A percentile compares a stretch with the other conserved stretches of the same genome.
Conservation (phyloP, 2,329 filamentous ascomycete species). For the Phyllosticta citrichinensis region DNA sequence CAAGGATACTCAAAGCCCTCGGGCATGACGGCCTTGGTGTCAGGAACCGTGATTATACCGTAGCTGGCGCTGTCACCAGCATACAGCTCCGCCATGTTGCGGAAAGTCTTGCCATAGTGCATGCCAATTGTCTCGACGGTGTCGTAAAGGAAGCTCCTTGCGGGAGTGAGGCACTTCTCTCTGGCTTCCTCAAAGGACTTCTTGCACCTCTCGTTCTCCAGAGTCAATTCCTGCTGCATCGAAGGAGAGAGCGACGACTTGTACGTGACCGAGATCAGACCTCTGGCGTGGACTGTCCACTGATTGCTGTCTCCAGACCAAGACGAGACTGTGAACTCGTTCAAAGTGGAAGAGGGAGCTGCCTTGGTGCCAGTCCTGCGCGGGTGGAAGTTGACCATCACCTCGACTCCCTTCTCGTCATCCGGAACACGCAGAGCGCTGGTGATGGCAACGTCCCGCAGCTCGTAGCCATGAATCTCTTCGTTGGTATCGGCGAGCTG, state of each 20-base stretch:
- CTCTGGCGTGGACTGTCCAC: conserved; percentile 3
- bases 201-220: background rate
- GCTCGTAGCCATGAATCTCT: conserved; percentile 4
- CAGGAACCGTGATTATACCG: background rate
- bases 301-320: background rate
- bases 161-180: background rate
- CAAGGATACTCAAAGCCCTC: background rate
- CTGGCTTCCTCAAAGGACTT: background rate
- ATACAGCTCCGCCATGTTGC: conserved; percentile 9
- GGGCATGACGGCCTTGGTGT: conserved; percentile 1
- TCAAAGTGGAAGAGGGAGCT: background rate
- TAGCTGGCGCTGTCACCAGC: conserved; percentile 7
- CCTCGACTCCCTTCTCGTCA: conserved; percentile 3
- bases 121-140: conserved; percentile 16
- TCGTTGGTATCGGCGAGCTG: conserved; percentile 3
- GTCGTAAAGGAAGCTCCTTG: conserved; percentile 14
- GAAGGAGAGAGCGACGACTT: background rate
- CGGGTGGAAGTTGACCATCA: background rate
- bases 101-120: conserved; percentile 14
- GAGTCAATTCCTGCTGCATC: background rate
- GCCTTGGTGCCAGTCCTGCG: background rate
- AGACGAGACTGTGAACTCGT: conserved; percentile 1
- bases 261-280: conserved; percentile 1
- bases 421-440: conserved; percentile 9
- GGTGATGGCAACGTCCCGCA: conserved; percentile 1